These are phyloP conservation scores for Solanum hybrid DNA, from an alignment of 305 asterid genomes.

Conservation along the genomic window DNA sequence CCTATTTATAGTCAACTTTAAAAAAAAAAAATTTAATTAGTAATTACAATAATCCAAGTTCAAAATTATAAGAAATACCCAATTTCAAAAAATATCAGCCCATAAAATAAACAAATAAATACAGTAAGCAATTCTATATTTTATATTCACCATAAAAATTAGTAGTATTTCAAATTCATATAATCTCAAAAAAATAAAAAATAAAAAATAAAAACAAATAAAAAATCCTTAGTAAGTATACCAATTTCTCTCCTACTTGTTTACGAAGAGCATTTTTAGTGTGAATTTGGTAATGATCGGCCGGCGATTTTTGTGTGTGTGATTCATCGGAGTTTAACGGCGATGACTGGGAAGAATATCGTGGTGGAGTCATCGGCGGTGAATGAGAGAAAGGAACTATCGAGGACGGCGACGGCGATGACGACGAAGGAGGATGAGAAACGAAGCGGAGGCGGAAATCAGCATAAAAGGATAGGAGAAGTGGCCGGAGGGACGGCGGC, in stretches of 20 bases:
- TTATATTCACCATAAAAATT: background rate
- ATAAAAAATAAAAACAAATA: background rate
- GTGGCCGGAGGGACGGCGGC: slow-evolving; percentile 58
- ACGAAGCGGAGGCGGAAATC: background rate
- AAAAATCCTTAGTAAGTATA: background rate
- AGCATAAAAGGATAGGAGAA: slow-evolving; percentile 17
- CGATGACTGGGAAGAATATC: background rate
- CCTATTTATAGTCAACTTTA: too few relatives aligned
- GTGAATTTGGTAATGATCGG: background rate
- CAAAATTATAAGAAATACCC: background rate
- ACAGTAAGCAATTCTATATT: background rate
- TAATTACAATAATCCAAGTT: background rate
- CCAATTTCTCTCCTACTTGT: background rate
- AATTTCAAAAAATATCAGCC: background rate
- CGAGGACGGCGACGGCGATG: background rate
- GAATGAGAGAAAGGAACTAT: slow-evolving; percentile 9
- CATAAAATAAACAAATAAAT: background rate
- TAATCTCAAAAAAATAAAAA: background rate
- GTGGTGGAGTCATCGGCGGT: background rate
- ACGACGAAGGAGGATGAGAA: background rate
- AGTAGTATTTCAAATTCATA: background rate
- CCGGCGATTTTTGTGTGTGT: background rate
- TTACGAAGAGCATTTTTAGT: background rate
- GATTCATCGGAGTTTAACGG: slow-evolving; percentile 11
- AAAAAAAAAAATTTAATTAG: background rate